Evolutionary conservation across 768 basidiomycete genomes (phyloP).

Genomic region (Tulasnella sp.): DNA sequence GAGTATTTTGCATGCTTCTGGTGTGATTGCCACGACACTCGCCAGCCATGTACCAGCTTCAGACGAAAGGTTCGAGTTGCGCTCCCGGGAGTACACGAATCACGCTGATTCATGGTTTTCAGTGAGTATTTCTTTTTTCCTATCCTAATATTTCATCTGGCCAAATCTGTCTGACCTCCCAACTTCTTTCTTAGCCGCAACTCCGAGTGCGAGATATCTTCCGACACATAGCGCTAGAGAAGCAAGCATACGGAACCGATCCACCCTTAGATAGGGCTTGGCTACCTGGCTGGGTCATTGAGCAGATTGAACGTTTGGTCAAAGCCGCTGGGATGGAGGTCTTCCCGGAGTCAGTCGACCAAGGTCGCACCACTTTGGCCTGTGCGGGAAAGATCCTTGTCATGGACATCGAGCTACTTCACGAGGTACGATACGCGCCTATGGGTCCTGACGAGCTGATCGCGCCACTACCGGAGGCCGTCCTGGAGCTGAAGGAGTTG

Average conservation of each 20-base stretch:
- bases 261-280: conserved; percentile 41
- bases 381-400: conserved; percentile 75
- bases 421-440: conserved; percentile 27
- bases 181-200: background rate
- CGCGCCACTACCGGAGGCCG: conserved; percentile 22
- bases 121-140: background rate
- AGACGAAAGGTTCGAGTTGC: background rate
- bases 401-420: conserved; percentile 57
- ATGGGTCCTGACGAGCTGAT: conserved; percentile 23
- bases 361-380: conserved; percentile 43
- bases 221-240: background rate
- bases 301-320: conserved; percentile 51
- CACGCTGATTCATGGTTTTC: conserved; percentile 7
- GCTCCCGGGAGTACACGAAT: conserved; percentile 10
- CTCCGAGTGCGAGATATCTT: background rate
- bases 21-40: background rate
- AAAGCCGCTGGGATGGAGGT: conserved; percentile 60
- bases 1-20: background rate
- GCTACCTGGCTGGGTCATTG: conserved; percentile 48
- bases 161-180: background rate
- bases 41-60: background rate
- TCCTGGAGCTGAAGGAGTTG: conserved; percentile 41
- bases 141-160: too few species aligned
- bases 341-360: conserved; percentile 48
- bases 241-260: conserved; percentile 46